These are phyloP conservation scores for Calonectria crousiana DNA, from an alignment of 2,329 filamentous ascomycete species.

Conservation along the genomic window DNA sequence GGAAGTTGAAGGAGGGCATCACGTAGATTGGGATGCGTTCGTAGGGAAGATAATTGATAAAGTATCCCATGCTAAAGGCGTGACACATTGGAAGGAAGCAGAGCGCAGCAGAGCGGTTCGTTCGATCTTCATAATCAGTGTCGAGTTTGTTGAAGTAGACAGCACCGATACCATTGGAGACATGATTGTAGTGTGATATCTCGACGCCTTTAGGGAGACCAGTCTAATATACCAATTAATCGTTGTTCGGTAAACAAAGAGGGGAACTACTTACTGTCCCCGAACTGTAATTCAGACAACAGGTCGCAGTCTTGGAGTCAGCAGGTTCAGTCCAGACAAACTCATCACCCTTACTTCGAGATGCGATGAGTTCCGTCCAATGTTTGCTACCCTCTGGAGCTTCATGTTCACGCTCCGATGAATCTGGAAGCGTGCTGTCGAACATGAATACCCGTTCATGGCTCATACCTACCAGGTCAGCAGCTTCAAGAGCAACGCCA, in stretches of 20 bases:
- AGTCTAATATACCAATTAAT: slow-evolving; percentile 57
- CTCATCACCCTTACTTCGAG: slow-evolving; percentile 60
- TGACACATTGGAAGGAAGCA: slow-evolving; percentile 85
- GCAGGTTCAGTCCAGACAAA: slow-evolving; percentile 74
- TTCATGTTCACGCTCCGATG: slow-evolving; percentile 33
- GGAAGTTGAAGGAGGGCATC: slow-evolving; percentile 83
- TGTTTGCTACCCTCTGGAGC: slow-evolving; percentile 52
- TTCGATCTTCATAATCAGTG: slow-evolving; percentile 61
- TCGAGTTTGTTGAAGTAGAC: slow-evolving; percentile 57
- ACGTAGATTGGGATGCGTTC: slow-evolving; percentile 77
- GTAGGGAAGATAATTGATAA: slow-evolving; percentile 69
- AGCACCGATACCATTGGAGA: slow-evolving; percentile 76
- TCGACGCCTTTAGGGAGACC: slow-evolving; percentile 88
- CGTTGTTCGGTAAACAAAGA: too few relatives aligned
- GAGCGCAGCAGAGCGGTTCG: slow-evolving; percentile 58
- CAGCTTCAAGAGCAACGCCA: slow-evolving; percentile 75
- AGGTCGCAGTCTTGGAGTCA: slow-evolving; percentile 64
- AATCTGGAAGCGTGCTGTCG: slow-evolving; percentile 66
- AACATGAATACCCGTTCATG: slow-evolving; percentile 73
- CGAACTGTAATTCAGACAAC: slow-evolving; percentile 83
- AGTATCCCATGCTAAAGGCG: slow-evolving; percentile 79
- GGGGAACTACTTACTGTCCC: slow-evolving; percentile 62
- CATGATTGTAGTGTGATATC: slow-evolving; percentile 82
- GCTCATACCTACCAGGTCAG: slow-evolving; percentile 67
- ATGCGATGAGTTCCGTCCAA: slow-evolving; percentile 73